Percentiles rank a stretch among this genome's conserved stretches.
Conservation (phyloP, 805 yeast genomes). For the Torulaspora microellipsoides region DNA sequence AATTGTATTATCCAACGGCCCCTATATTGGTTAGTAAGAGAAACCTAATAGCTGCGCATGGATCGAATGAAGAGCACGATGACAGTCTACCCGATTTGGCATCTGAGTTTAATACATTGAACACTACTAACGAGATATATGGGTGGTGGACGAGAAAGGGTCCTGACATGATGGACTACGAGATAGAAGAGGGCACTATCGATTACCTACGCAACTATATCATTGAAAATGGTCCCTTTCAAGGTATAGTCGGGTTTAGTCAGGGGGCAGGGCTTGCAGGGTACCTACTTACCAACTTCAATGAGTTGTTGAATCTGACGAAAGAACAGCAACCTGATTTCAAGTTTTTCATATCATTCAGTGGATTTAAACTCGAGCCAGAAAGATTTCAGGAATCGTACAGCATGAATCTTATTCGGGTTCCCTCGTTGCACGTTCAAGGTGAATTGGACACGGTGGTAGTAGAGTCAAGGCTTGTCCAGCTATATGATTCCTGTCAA, state of each 20-base stretch:
- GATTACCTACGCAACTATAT: slow-evolving; percentile 42
- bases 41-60: slow-evolving; percentile 37
- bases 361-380: slow-evolving; percentile 49
- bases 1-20: slow-evolving; percentile 68
- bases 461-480: slow-evolving; percentile 58
- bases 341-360: slow-evolving; percentile 68
- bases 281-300: slow-evolving; percentile 50
- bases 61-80: not conserved
- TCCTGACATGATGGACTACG: slow-evolving; percentile 36
- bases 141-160: slow-evolving; percentile 65
- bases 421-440: slow-evolving; percentile 60
- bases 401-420: slow-evolving; percentile 15
- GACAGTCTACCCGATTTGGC: slow-evolving; percentile 44
- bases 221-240: slow-evolving; percentile 63
- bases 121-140: slow-evolving; percentile 24
- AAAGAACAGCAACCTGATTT: slow-evolving; percentile 41
- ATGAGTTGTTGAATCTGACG: slow-evolving; percentile 39
- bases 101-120: slow-evolving; percentile 31
- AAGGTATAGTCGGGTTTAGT: slow-evolving; percentile 83
- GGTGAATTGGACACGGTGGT: slow-evolving; percentile 92
- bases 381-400: slow-evolving; percentile 20
- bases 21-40: slow-evolving; percentile 58
- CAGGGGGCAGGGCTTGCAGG: slow-evolving; percentile 89
- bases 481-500: slow-evolving; percentile 49
- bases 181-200: slow-evolving; percentile 35